Conservation (phyloP, 129 eudicot genomes). For the Calendula officinalis region DNA sequence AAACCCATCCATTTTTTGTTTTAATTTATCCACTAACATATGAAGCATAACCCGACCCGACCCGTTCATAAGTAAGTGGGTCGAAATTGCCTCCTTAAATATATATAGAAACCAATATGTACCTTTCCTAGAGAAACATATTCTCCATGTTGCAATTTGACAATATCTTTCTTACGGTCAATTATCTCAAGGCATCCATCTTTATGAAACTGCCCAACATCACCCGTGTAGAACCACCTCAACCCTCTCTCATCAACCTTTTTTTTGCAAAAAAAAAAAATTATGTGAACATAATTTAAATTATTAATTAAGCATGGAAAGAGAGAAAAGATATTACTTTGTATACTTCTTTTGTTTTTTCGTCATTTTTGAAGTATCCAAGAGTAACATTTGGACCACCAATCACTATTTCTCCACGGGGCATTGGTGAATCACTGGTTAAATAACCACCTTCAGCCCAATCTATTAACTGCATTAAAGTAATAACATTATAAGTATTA, state of each 20-base stretch:
- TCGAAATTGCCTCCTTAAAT: too few species aligned
- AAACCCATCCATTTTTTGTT: slow-evolving; percentile 12
- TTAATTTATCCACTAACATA: background rate
- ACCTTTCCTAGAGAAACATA: slow-evolving; percentile 97
- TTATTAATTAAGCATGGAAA: background rate
- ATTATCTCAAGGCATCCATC: slow-evolving; percentile 97
- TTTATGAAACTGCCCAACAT: slow-evolving; percentile 76
- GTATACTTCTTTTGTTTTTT: slow-evolving; percentile 87
- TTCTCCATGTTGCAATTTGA: slow-evolving; percentile 98
- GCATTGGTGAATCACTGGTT: slow-evolving; percentile 79
- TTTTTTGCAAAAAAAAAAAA: slow-evolving; percentile 9
- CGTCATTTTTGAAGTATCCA: slow-evolving; percentile 92
- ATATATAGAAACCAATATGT: background rate
- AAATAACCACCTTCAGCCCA: slow-evolving; percentile 97
- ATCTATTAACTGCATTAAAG: slow-evolving; percentile 61
- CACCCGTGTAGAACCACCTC: slow-evolving; percentile 98
- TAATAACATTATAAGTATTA: background rate
- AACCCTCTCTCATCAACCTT: slow-evolving; percentile 92
- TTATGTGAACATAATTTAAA: background rate
- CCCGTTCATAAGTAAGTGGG: too few species aligned
- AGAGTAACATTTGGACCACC: slow-evolving; percentile 94
- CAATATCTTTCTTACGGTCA: slow-evolving; percentile 93
- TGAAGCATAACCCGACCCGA: too few species aligned
- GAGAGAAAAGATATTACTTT: slow-evolving; percentile 46
- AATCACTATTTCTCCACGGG: slow-evolving; percentile 89